A percentile compares a stretch with the other conserved stretches of the same genome.
phyloP scores from a whole-genome alignment of 106 monocot genomes.

The Chionographis japonica region DNA sequence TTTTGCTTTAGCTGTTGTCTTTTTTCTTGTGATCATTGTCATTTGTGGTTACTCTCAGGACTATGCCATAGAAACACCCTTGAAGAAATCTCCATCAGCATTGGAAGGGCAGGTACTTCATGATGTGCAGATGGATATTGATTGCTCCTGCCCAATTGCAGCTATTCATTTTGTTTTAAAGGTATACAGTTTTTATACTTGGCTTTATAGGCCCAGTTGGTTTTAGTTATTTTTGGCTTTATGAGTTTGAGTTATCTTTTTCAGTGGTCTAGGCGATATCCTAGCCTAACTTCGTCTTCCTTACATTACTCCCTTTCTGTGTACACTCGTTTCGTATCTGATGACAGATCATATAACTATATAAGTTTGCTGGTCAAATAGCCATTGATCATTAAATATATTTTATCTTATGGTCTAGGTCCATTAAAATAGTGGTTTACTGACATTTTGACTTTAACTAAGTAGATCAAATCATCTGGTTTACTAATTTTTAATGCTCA shows the following conservation, averaged over 20 bases:
- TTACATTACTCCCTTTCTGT: too few relatives aligned
- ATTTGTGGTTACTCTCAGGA: slow-evolving; percentile 44
- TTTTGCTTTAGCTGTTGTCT: neutral
- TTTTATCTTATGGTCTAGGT: too few relatives aligned
- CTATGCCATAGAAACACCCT: slow-evolving; percentile 91
- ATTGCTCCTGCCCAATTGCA: slow-evolving; percentile 34
- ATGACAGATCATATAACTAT: too few relatives aligned
- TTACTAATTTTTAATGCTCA: too few relatives aligned
- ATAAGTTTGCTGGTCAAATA: too few relatives aligned
- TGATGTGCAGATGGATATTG: slow-evolving; percentile 64
- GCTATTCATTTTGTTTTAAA: slow-evolving; percentile 90
- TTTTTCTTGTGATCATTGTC: neutral
- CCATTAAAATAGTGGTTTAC: too few relatives aligned
- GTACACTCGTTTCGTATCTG: too few relatives aligned
- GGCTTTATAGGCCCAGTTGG: neutral
- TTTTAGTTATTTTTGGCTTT: neutral
- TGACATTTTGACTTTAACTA: too few relatives aligned
- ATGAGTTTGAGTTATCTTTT: neutral
- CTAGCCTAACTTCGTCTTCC: too few relatives aligned
- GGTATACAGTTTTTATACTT: slow-evolving; percentile 33
- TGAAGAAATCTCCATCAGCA: slow-evolving; percentile 47
- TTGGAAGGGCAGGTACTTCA: slow-evolving; percentile 39
- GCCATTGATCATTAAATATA: too few relatives aligned
- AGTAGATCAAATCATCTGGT: too few relatives aligned
- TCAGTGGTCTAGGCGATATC: too few relatives aligned